These are phyloP conservation scores for Carex littledalei DNA, from an alignment of 176 grass and related monocot species.

Conservation along the genomic window DNA sequence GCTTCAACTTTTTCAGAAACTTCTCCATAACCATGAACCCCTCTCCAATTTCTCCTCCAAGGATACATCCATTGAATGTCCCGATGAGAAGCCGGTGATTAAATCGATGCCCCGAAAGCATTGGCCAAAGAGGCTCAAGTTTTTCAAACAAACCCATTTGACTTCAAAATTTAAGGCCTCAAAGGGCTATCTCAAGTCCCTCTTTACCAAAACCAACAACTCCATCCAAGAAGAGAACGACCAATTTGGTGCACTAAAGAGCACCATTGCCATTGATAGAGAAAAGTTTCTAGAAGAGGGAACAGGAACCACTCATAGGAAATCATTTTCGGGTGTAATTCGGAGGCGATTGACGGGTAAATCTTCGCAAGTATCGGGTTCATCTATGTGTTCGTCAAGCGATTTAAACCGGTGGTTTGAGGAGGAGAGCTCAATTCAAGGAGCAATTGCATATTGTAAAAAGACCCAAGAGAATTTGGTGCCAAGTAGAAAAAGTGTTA, in stretches of 20 bases:
- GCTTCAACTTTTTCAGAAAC: constrained; percentile 69
- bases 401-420: constrained; percentile 34
- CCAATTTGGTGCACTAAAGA: constrained; percentile 12
- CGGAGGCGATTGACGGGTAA: constrained; percentile 47
- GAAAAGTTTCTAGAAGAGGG: constrained; percentile 38
- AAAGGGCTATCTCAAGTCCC: constrained; percentile 58
- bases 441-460: constrained; percentile 95
- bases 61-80: not conserved
- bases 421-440: constrained; percentile 68
- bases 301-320: constrained; percentile 36
- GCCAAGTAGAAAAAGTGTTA: constrained; percentile 43
- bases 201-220: constrained; percentile 42
- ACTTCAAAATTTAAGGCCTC: constrained; percentile 55
- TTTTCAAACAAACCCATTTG: constrained; percentile 41
- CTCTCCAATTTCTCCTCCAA: constrained; percentile 1
- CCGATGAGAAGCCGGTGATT: not conserved
- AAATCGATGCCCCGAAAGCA: constrained; percentile 43
- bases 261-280: constrained; percentile 22
- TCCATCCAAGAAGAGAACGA: not conserved
- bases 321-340: constrained; percentile 84
- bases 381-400: constrained; percentile 37
- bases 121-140: constrained; percentile 62
- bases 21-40: constrained; percentile 43
- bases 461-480: constrained; percentile 42
- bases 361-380: constrained; percentile 26